Conservation (phyloP, 208 protist genomes). For the Leishmania major region DNA sequence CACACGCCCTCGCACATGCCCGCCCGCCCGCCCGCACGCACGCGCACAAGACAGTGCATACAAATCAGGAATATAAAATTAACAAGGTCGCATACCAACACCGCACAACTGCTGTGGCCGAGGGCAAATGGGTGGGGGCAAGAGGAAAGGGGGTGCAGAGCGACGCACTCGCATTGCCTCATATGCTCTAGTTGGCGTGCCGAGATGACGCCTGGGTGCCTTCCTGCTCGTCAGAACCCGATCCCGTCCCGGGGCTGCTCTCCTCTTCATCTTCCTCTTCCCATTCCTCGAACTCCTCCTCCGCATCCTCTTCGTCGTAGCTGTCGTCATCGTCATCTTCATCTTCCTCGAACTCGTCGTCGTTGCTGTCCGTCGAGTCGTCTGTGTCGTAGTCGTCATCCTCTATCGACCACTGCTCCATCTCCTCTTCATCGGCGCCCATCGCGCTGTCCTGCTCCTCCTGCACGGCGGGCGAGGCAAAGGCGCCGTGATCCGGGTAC, state of each 20-base stretch:
- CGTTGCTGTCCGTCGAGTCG: conserved; percentile 19
- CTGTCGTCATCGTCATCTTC: conserved; percentile 34
- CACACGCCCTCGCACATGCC: background rate
- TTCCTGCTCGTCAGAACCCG: conserved; percentile 10
- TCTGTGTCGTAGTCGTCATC: conserved; percentile 39
- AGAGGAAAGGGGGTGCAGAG: background rate
- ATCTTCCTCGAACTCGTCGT: conserved; percentile 33
- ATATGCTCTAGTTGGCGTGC: background rate
- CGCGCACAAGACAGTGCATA: background rate
- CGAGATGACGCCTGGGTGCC: background rate
- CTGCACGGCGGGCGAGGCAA: conserved; percentile 55
- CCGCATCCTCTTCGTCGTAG: conserved; percentile 19
- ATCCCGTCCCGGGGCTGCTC: conserved; percentile 4
- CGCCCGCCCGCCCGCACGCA: background rate
- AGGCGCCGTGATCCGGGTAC: conserved; percentile 57
- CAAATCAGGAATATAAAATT: background rate
- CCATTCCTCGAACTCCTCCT: conserved; percentile 13
- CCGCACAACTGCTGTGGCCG: background rate
- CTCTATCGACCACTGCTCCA: conserved; percentile 38
- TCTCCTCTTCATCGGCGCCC: conserved; percentile 54
- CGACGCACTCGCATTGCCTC: background rate
- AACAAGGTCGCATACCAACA: background rate
- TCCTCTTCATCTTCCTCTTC: conserved; percentile 20
- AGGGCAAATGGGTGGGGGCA: background rate
- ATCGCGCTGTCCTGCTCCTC: conserved; percentile 39